phyloP scores from a whole-genome alignment of 139 green algal genomes.

The Chlamydomonas urium region DNA sequence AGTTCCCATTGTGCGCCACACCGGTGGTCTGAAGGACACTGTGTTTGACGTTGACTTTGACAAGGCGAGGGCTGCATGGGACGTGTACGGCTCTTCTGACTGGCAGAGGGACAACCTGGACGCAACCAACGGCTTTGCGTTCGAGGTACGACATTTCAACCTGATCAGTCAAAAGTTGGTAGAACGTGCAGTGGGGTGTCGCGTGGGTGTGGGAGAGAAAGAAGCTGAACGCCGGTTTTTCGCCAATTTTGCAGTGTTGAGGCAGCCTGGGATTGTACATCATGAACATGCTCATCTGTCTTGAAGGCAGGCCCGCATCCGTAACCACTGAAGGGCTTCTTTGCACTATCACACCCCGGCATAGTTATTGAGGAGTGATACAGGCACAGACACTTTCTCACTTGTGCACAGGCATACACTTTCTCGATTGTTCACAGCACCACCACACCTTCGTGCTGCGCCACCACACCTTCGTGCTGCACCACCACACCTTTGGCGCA shows the following conservation, averaged over 20 bases:
- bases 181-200: background rate
- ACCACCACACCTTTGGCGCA: too few relatives aligned
- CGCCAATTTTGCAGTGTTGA: background rate
- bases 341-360: too few relatives aligned
- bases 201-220: background rate
- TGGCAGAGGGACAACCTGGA: conserved; percentile 60
- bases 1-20: conserved; percentile 87
- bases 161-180: background rate
- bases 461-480: too few relatives aligned
- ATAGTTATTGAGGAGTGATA: too few relatives aligned
- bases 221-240: background rate
- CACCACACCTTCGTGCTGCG: too few relatives aligned
- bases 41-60: conserved; percentile 86
- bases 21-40: conserved; percentile 85
- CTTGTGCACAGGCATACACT: background rate
- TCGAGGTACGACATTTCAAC: conserved; percentile 49
- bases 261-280: background rate
- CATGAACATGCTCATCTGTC: background rate
- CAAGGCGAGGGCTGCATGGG: conserved; percentile 71
- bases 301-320: background rate
- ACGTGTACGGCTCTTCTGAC: conserved; percentile 69
- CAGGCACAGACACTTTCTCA: background rate
- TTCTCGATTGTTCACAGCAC: too few relatives aligned
- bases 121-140: conserved; percentile 79
- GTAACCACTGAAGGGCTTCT: background rate